Base-by-base conservation (phyloP, 768 basidiomycete genomes). In the Leccinum longicurvipes region DNA sequence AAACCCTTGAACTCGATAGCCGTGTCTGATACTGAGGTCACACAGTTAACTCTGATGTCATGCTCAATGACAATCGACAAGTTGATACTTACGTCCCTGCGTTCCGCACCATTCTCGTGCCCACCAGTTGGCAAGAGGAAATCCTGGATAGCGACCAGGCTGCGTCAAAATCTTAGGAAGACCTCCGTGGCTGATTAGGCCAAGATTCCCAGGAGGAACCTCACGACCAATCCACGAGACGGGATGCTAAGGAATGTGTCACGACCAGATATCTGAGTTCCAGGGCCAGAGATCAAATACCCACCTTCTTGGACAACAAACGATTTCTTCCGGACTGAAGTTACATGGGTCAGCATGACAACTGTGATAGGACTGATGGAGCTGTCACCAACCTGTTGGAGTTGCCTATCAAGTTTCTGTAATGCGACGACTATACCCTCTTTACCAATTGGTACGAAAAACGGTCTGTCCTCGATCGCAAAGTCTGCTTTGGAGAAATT, bases 61-160 rank as follows among this genome's bases (percentile, higher is more conserved):
- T 19, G 19, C 19, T 39, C 39, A 19, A 19, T 36, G 47, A 28
- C 29, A 36, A 36, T n/a, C n/a, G 45, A 19, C 17, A 7, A 17
- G 47, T 34, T 0, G 24, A 42, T 7, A 76, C 85, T 61, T 66
- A 87, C 88, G 69, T 63, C 87, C 87, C 64, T 79, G 80, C 3
- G 81, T 85, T 17, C 89, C 91, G 51, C 71, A 66, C 82, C 83
- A 92, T n/a, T 75, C 67, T 15, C 91, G 79, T 4, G 89, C 89
- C 88, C 89, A 91, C 90, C 90, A 91, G 59, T 91, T 91, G 3
- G 87, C 77, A 47, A 89, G 74, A 11, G 89, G 89, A 67, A 84
- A 84, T 0, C 79, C 75, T 21, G 91, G 89, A 62, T 93, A 93
- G 9, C 87, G 84, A 28, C 91, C 91, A 4, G 91, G 85, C 44